These are phyloP conservation scores for Acidomyces sp. DNA, from an alignment of 495 filamentous ascomycete genomes.

Conservation along the genomic window DNA sequence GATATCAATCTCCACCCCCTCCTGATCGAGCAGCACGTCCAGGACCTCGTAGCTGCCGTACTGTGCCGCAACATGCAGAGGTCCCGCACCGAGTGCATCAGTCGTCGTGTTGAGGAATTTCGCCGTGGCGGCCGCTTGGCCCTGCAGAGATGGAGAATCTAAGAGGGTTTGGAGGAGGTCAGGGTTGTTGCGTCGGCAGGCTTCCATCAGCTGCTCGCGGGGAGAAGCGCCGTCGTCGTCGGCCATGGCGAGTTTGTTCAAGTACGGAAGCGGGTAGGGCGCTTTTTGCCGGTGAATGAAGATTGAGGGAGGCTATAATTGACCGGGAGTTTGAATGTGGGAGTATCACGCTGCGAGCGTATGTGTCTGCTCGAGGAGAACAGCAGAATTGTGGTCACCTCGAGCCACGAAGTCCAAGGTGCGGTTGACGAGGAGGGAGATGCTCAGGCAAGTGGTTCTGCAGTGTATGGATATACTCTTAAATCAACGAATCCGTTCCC, in stretches of 20 bases:
- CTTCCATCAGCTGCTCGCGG: conserved; percentile 77
- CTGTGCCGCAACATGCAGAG: conserved; percentile 76
- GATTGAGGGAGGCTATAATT: no score
- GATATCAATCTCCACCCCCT: conserved; percentile 88
- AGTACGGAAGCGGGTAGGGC: no score
- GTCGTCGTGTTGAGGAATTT: conserved; percentile 68
- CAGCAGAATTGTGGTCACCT: no score
- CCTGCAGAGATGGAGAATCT: conserved; percentile 22
- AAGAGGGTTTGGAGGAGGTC: conserved; percentile 59
- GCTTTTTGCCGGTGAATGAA: no score
- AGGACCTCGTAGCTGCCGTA: conserved; percentile 86
- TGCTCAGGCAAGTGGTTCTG: no score
- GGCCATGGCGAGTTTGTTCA: conserved; percentile 21
- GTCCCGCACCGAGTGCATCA: conserved; percentile 72
- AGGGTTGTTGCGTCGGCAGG: conserved; percentile 82
- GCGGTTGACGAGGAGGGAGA: no score
- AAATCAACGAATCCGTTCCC: no score
- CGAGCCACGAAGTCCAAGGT: no score
- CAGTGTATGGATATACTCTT: no score
- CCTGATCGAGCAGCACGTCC: conserved; percentile 85
- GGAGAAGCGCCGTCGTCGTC: conserved; percentile 64
- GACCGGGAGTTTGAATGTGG: no score
- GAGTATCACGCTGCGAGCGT: no score
- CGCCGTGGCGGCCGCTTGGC: conserved; percentile 45
- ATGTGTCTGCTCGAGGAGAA: no score